Base-by-base conservation (phyloP, 495 filamentous ascomycete species). In the Talaromyces nanjingensis region DNA sequence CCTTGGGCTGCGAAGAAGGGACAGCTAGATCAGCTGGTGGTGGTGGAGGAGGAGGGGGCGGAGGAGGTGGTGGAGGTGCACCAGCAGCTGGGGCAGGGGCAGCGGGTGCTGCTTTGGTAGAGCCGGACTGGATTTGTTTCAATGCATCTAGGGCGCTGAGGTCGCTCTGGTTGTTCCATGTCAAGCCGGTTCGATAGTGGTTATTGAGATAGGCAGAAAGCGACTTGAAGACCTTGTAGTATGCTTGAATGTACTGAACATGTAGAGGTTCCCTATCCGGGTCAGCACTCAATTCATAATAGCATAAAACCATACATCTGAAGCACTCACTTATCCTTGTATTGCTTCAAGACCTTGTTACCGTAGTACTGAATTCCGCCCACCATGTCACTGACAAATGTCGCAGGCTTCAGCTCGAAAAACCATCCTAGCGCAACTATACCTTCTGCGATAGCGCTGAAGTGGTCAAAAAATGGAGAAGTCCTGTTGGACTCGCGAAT, bases 401-500 rank as follows among this genome's bases (percentile, higher is more conserved):
- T 91, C 65, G 82, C 86, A 1, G 94, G 94, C 71, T 91, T 92
- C 29, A 76, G 75, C 53, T 92, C 88, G 22, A 91, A 83, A 60
- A 97, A 87, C 94, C 94, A 98, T 20, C 87, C 87, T 47, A 98
- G 78, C 6, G 89, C 87, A 64, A 86, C 85, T 67, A 96, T 92
- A 67, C 92, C 91, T 68, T 97, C 93, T 2, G 90, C 85, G n/a
- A 98, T 89, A 49, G 91, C 85, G 65, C 86, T 89, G 18, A 98
- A 76, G 68, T 97, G 91, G 66, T 89, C 87, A 71, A 89, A 90
- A 45, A 88, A 70, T 2, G 87, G 81, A 2, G 86, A 85, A 16
- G 78, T 83, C 25, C 91, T 84, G 73, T 94, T 91, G 31, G 83
- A 83, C 66, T 97, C 92, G 67, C 87, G 84, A 64, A 96, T 83